These are phyloP conservation scores for Mrakia blollopis DNA, from an alignment of 768 basidiomycete species.

Conservation along the genomic window DNA sequence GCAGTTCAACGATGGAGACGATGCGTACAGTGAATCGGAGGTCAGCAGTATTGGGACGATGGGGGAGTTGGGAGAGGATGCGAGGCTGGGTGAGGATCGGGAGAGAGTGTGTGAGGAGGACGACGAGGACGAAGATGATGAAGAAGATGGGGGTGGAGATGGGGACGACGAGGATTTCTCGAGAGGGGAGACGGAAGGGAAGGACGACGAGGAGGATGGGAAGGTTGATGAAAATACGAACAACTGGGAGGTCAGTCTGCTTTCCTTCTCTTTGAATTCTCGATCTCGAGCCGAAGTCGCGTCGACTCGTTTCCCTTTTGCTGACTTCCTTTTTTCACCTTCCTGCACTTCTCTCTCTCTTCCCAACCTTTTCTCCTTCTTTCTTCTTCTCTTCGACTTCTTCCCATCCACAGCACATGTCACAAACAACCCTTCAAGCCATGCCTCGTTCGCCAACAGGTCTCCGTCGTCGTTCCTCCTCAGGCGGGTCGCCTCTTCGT, in stretches of 20 bases:
- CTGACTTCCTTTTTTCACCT: background rate
- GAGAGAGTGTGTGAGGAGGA: constrained; percentile 32
- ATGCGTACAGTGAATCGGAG: constrained; percentile 62
- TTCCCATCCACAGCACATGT: constrained; percentile 69
- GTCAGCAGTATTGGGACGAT: constrained; percentile 89
- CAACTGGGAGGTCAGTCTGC: constrained; percentile 86
- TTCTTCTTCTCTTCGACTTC: constrained; percentile 18
- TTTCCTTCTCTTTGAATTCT: background rate
- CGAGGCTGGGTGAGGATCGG: constrained; percentile 56
- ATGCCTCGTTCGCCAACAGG: constrained; percentile 86
- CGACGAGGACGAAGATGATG: constrained; percentile 33
- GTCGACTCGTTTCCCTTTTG: background rate
- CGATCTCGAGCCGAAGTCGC: background rate
- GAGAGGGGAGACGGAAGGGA: constrained; percentile 26
- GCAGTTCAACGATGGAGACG: constrained; percentile 70
- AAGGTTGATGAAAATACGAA: constrained; percentile 74
- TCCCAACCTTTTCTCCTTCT: background rate
- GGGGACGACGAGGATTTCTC: constrained; percentile 47
- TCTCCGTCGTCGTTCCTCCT: constrained; percentile 60
- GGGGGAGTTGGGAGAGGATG: constrained; percentile 77
- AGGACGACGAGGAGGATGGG: constrained; percentile 26
- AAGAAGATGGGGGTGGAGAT: constrained; percentile 50
- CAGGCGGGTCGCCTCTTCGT: constrained; percentile 68
- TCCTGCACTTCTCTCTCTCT: background rate
- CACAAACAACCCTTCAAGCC: constrained; percentile 88